These are phyloP conservation scores for Sarcomyxa edulis DNA, from an alignment of 768 basidiomycete species.

Conservation along the genomic window DNA sequence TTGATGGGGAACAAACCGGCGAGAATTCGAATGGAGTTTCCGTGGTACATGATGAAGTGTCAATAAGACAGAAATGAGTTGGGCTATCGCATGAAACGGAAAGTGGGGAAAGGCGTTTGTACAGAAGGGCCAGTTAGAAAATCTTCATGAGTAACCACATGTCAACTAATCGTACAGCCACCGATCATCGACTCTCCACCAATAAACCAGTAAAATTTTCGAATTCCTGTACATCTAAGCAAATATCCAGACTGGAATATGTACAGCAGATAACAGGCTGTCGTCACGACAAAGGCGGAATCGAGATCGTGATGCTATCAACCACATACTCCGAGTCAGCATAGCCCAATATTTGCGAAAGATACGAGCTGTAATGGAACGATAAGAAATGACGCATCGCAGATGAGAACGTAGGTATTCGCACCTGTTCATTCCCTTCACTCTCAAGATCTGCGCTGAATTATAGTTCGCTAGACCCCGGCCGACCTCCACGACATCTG, in stretches of 20 bases:
- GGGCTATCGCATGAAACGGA: no score
- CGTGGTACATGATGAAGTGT: conserved; percentile 85
- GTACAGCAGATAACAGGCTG: no score
- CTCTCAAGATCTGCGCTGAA: conserved; percentile 80
- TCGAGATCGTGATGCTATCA: conserved; percentile 84
- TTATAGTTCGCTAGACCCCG: conserved; percentile 96
- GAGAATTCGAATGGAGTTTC: conserved; percentile 73
- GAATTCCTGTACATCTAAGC: no score
- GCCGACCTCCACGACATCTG: conserved; percentile 84
- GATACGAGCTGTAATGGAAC: conserved; percentile 54
- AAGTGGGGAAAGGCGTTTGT: no score
- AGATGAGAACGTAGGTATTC: conserved; percentile 15
- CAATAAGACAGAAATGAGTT: no score
- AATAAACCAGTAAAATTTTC: no score
- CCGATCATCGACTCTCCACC: no score
- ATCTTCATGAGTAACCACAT: no score
- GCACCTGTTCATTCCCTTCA: conserved; percentile 90
- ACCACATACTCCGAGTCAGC: conserved; percentile 97
- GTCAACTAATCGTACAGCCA: no score
- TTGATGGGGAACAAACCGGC: conserved; percentile 59
- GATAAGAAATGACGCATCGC: no score
- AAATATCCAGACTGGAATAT: no score
- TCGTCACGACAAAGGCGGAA: conserved; percentile 33
- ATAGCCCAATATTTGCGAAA: conserved; percentile 81
- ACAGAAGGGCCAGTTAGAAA: no score